Conservation (phyloP, 225 moss, liverwort and hornwort genomes). For the Physcomitrellopsis africana region DNA sequence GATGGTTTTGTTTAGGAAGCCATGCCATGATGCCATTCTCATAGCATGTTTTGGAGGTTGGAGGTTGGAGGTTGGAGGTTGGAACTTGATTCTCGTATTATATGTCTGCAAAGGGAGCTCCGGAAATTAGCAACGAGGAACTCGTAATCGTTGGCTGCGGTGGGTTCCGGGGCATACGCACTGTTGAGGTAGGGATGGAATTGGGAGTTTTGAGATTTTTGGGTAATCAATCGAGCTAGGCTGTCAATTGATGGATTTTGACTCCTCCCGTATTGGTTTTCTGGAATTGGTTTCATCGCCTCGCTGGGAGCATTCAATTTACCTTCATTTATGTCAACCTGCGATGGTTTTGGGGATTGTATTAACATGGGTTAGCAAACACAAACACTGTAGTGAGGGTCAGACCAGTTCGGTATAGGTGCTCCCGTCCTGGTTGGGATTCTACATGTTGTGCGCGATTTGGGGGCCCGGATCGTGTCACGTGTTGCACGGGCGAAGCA, state of each 20-base stretch:
- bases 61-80: not conserved
- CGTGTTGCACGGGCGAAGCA: conserved; percentile 26
- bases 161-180: not conserved
- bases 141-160: not conserved
- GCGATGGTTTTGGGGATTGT: not conserved
- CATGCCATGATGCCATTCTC: not conserved
- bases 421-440: not conserved
- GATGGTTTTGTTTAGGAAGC: not conserved
- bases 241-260: not conserved
- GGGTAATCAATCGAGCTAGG: not conserved
- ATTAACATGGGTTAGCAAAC: not conserved
- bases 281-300: not conserved
- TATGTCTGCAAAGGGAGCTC: conserved; percentile 4
- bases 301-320: not conserved
- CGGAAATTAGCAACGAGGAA: not conserved
- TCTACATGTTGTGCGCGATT: conserved; percentile 13
- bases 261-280: not conserved
- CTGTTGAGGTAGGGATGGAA: not conserved
- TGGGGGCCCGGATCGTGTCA: conserved; percentile 19
- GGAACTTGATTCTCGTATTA: not conserved
- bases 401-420: conserved; percentile 6
- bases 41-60: not conserved
- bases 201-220: not conserved
- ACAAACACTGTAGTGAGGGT: not conserved
- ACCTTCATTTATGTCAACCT: not conserved